phyloP scores from a whole-genome alignment of 2,329 filamentous ascomycete species.

The Sarocladium kiliense region DNA sequence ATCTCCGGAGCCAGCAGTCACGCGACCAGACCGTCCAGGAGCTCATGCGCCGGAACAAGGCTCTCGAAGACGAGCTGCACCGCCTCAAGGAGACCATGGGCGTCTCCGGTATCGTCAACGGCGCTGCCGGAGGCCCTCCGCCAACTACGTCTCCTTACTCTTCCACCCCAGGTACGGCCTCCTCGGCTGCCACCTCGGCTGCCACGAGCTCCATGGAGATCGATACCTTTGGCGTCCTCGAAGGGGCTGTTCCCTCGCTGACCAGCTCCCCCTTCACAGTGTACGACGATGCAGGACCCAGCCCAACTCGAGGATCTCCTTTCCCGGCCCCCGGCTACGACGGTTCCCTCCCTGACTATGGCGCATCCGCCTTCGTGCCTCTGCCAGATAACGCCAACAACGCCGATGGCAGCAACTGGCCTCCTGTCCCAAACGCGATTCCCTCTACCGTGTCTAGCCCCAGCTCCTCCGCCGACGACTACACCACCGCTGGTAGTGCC shows the following conservation, averaged over 20 bases:
- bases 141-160: slow-evolving; percentile 33
- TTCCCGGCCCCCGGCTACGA: slow-evolving; percentile 37
- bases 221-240: slow-evolving; percentile 9
- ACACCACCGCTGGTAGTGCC: slow-evolving; percentile 24
- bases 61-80: slow-evolving; percentile 48
- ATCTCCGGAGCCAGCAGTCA: slow-evolving; percentile 52
- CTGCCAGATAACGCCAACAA: slow-evolving; percentile 26
- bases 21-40: slow-evolving; percentile 48
- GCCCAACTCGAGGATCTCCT: slow-evolving; percentile 37
- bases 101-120: slow-evolving; percentile 16
- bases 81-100: slow-evolving; percentile 40
- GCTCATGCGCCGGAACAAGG: slow-evolving; percentile 45
- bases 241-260: slow-evolving; percentile 5
- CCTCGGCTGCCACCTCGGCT: slow-evolving; percentile 2
- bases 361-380: slow-evolving; percentile 28
- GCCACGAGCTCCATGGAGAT: slow-evolving; percentile 13
- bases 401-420: slow-evolving; percentile 37
- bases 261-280: slow-evolving; percentile 22
- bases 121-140: slow-evolving; percentile 15
- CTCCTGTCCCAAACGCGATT: slow-evolving; percentile 36
- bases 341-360: slow-evolving; percentile 31
- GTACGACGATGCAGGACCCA: slow-evolving; percentile 38
- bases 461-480: slow-evolving; percentile 46
- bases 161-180: slow-evolving; percentile 32
- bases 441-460: slow-evolving; percentile 48